Base-by-base conservation (phyloP, 1,284 basidiomycete species). In the Amylostereum chailletii region DNA sequence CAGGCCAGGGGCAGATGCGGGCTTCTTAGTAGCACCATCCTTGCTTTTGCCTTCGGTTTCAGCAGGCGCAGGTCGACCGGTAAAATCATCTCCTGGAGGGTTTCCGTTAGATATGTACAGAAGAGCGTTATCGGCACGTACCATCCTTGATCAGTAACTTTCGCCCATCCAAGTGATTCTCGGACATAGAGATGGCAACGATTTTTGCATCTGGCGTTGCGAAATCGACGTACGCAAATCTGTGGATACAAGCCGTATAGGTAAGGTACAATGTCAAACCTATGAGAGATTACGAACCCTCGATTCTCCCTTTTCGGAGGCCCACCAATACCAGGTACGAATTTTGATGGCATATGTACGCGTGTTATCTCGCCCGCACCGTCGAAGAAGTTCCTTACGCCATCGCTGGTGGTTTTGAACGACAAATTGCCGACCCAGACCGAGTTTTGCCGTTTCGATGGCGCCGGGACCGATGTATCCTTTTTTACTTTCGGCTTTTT, bases 151-250 rank as follows among this genome's bases (percentile, higher is more conserved):
- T 97, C 46, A 99, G 78, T 31, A 99, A 68, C 50, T 85, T 84
- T 51, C 96, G 76, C 1, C 95, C 94, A 40, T 94, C 80, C 5
- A 98, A 72, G 42, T 81, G 80, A 34, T 80, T 75, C 64, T 99
- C 95, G 6, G 89, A 90, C 42, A 90, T 71, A 0, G 81, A 74
- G 51, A 98, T 83, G 26, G 91, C 94, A 36, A 78, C 69, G 1
- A 66, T 64, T 60, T 94, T 89, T 19, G 79, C 81, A 33, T 90
- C 89, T 1, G 77, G 71, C 1, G 83, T 84, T 1, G 83, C 79
- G 64, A 99, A 94, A 69, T 99, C 95, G 53, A 97, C 84, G 69
- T 98, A 98, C 30, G 94, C 95, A 65, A 94, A 99, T 36, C 94
- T 97, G 58, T 7, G 19, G 42, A 40, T 11, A 48, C 44, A 44